Base-by-base conservation (phyloP, 129 eudicot species). In the Scalesia atractyloides region DNA sequence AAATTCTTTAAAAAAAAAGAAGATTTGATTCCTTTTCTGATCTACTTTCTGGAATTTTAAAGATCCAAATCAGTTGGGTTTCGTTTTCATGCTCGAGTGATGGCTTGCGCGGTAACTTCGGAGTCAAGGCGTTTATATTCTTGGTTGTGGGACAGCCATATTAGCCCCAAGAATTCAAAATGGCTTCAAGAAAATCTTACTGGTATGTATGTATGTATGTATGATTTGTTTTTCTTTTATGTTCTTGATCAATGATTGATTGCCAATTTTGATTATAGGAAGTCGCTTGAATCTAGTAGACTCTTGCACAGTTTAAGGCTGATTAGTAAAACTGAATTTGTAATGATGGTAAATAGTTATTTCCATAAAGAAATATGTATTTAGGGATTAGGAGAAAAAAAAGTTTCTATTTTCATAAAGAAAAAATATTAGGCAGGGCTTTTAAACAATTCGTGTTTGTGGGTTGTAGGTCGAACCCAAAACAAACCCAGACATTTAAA, bases 91-190 rank as follows among this genome's bases (percentile, higher is more conserved):
- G 87, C 74, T 64, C 83, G 83, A 79, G 79, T 75, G 75, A 86
- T 88, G 94, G 86, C 89, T n/a, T 56, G 81, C 62, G 64, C 70
- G 74, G 41, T 69, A 19, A 79, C 84, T 54, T 81, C 97, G 0
- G 97, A 90, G 16, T 81, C 96, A 51, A 90, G 94, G 75, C 91
- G 91, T 66, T 59, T 69, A 83, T 95, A 95, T 72, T 95, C 99
- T 57, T 95, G 99, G 99, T 90, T 94, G 99, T 95, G 99, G 99
- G 99, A 95, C 72, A 95, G 99, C 85, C 99, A 95, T 84, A 90
- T 75, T 73, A 85, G 87, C 86, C 99, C 99, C 22, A 95, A 95
- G 87, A 95, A 90, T 77, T 95, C 99, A 36, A 95, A 95, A 86
- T 95, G 99, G 99, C 99, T 95, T 73, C 89, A 90, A 70, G 97